Conservation (phyloP, 768 basidiomycete species). For the Cystobasidiopsis lactophilus region DNA sequence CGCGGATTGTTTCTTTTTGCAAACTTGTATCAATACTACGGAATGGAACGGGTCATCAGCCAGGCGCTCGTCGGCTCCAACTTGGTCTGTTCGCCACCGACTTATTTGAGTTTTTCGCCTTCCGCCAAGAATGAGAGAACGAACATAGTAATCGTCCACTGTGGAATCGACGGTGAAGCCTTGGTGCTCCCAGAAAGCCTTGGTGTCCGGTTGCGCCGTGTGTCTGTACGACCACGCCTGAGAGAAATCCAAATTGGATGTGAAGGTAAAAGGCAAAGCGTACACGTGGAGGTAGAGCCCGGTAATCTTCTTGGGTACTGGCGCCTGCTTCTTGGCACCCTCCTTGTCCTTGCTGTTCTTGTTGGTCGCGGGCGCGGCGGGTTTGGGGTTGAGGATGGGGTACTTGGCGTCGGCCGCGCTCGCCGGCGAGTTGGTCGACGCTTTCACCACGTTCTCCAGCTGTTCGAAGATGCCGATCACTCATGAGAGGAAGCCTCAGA, state of each 20-base stretch:
- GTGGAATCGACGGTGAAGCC: slow-evolving; percentile 44
- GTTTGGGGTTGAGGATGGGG: not conserved
- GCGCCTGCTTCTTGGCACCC: not conserved
- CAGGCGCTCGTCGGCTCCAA: not conserved
- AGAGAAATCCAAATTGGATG: no score
- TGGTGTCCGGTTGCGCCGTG: slow-evolving; percentile 56
- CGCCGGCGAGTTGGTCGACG: not conserved
- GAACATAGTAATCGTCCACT: slow-evolving; percentile 49
- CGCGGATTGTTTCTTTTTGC: no score
- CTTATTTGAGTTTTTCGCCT: not conserved
- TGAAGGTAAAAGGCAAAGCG: no score
- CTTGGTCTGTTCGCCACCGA: not conserved
- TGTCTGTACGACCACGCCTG: slow-evolving; percentile 27
- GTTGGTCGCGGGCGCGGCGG: no score
- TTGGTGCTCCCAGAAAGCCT: slow-evolving; percentile 57
- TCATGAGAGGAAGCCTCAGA: no score
- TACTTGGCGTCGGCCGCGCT: not conserved
- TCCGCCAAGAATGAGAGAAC: not conserved
- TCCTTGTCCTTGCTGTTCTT: not conserved
- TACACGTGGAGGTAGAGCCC: not conserved
- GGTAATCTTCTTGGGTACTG: not conserved
- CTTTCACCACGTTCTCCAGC: not conserved
- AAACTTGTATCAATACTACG: no score
- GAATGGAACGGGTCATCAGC: not conserved
- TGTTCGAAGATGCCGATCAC: no score